Conservation (phyloP, 2,329 filamentous ascomycete species). For the Pochonia chlamydosporia region DNA sequence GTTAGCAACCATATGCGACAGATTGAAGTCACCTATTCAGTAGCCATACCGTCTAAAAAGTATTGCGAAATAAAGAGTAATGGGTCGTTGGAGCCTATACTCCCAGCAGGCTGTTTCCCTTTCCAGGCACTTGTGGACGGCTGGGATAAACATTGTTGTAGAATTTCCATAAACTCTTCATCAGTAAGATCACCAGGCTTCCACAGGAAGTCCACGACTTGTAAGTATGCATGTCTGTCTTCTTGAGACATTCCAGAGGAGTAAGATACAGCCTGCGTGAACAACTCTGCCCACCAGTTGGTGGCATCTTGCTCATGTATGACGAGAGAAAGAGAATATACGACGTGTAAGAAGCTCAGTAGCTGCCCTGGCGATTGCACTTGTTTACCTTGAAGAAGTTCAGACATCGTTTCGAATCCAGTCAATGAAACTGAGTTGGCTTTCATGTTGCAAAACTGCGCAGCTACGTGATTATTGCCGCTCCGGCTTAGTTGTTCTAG, state of each 20-base stretch:
- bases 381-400: conserved; percentile 32
- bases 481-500: conserved; percentile 29
- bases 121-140: conserved; percentile 26
- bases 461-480: conserved; percentile 34
- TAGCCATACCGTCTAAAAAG: conserved; percentile 45
- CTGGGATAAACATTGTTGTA: conserved; percentile 16
- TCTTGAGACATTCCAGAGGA: conserved; percentile 28
- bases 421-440: conserved; percentile 30
- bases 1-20: background rate
- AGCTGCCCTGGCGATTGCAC: conserved; percentile 35
- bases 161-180: conserved; percentile 21
- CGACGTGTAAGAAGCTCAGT: conserved; percentile 46
- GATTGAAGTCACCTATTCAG: background rate
- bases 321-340: conserved; percentile 44
- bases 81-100: conserved; percentile 22
- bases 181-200: conserved; percentile 32
- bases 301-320: conserved; percentile 35
- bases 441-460: conserved; percentile 32
- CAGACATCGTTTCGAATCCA: conserved; percentile 36
- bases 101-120: conserved; percentile 33
- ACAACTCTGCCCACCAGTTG: conserved; percentile 33
- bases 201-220: conserved; percentile 43
- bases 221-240: conserved; percentile 33
- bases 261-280: conserved; percentile 42
- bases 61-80: conserved; percentile 36